phyloP scores from a whole-genome alignment of 2,329 filamentous ascomycete species.

The Fusarium pseudoanthophilum region DNA sequence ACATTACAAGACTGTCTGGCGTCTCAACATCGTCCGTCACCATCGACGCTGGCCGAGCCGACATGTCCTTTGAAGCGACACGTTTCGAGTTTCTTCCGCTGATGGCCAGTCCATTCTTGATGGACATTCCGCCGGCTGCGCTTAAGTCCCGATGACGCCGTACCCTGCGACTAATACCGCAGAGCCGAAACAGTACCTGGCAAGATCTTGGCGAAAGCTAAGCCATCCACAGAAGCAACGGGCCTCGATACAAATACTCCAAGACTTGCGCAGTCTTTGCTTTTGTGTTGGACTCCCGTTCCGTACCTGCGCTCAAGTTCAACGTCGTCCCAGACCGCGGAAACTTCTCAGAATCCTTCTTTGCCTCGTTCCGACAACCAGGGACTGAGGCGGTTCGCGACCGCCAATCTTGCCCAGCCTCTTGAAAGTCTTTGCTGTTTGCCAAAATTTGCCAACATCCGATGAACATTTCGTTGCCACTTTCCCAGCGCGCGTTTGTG shows the following conservation, averaged over 20 bases:
- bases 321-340: neutral
- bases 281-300: fast-evolving
- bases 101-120: too few species aligned
- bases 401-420: neutral
- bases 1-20: neutral
- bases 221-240: too few species aligned
- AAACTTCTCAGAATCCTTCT: neutral
- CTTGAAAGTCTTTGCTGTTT: fast-evolving
- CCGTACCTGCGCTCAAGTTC: neutral
- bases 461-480: neutral
- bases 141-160: neutral
- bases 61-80: neutral
- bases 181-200: neutral
- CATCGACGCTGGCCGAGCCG: fast-evolving
- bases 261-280: neutral
- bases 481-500: neutral
- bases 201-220: neutral
- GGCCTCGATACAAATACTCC: neutral
- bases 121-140: too few species aligned
- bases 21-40: neutral
- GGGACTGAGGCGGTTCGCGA: fast-evolving
- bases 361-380: neutral
- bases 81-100: too few species aligned
- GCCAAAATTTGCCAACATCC: fast-evolving
- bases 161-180: too few species aligned